Evolutionary conservation across 495 filamentous ascomycete species (phyloP).

Genomic region (Penicillium ucsense): DNA sequence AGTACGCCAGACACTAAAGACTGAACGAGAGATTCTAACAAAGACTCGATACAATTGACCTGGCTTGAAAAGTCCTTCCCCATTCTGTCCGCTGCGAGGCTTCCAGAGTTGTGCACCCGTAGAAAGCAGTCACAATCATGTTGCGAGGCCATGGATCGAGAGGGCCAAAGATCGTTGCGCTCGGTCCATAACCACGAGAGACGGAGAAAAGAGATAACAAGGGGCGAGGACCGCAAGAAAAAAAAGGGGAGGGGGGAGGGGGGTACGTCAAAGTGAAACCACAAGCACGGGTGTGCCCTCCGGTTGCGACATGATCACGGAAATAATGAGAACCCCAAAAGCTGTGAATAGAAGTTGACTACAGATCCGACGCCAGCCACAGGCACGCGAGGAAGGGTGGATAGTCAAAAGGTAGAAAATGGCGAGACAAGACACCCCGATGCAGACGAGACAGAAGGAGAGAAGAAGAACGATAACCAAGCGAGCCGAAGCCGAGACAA

Average conservation of each 20-base stretch:
- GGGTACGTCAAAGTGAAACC: too few species aligned
- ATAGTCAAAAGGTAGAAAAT: conserved; percentile 24
- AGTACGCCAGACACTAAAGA: conserved; percentile 11
- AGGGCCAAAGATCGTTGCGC: too few species aligned
- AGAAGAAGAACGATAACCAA: conserved; percentile 9
- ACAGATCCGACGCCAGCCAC: conserved; percentile 25
- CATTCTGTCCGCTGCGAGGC: too few species aligned
- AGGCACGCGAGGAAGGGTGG: conserved; percentile 15
- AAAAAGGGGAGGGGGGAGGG: too few species aligned
- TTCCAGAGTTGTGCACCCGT: too few species aligned
- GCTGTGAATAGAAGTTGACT: conserved; percentile 7
- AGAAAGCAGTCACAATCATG: too few species aligned
- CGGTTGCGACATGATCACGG: too few species aligned
- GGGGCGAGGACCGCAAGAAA: too few species aligned
- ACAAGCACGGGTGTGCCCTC: too few species aligned
- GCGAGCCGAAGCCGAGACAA: conserved; percentile 12
- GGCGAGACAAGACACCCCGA: conserved; percentile 19
- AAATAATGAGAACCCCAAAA: background rate
- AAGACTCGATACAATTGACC: conserved; percentile 14
- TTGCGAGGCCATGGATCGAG: too few species aligned
- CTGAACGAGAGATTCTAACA: conserved; percentile 12
- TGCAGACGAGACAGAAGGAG: conserved; percentile 23
- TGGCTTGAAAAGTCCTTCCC: background rate
- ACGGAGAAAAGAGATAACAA: too few species aligned
- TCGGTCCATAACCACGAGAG: too few species aligned